Percentiles rank a stretch among this genome's conserved stretches.
Evolutionary conservation across 192 early-diverging fungal genomes (phyloP).

Genomic region (Oehlia diaphana): DNA sequence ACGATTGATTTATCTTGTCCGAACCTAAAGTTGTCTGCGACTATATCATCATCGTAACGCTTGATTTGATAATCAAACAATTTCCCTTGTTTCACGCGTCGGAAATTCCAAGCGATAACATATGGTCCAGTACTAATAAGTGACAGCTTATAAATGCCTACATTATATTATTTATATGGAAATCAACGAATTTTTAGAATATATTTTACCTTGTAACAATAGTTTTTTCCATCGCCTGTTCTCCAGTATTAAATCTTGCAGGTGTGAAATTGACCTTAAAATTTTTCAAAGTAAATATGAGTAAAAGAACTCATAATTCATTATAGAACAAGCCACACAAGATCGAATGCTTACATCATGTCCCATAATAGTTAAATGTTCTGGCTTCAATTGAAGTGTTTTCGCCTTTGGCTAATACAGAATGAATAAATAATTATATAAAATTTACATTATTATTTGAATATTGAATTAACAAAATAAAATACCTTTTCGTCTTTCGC

Average conservation of each 20-base stretch:
- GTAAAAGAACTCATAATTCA: background rate
- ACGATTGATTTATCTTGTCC: slow-evolving; percentile 83
- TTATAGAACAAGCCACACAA: background rate
- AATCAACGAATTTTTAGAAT: background rate
- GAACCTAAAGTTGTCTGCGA: slow-evolving; percentile 90
- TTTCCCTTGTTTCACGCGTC: slow-evolving; percentile 74
- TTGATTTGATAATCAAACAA: slow-evolving; percentile 86
- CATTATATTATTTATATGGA: background rate
- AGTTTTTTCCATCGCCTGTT: slow-evolving; percentile 66
- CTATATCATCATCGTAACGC: slow-evolving; percentile 77
- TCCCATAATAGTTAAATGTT: slow-evolving; percentile 85
- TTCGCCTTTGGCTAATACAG: slow-evolving; percentile 51
- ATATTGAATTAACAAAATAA: too few species aligned
- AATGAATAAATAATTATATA: background rate
- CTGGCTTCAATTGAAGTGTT: slow-evolving; percentile 80
- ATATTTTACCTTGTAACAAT: slow-evolving; percentile 72
- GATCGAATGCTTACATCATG: slow-evolving; percentile 26
- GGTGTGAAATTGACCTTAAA: slow-evolving; percentile 73
- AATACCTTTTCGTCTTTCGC: slow-evolving; percentile 62
- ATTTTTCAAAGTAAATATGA: too few species aligned
- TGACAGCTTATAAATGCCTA: background rate
- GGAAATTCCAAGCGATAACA: slow-evolving; percentile 92
- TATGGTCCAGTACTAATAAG: slow-evolving; percentile 71
- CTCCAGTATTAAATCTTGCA: slow-evolving; percentile 83
- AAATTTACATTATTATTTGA: background rate